Evolutionary conservation across 495 filamentous ascomycete species (phyloP), one percentile per base, ranked within the genome.

Genomic region (Xylaria scruposa): DNA sequence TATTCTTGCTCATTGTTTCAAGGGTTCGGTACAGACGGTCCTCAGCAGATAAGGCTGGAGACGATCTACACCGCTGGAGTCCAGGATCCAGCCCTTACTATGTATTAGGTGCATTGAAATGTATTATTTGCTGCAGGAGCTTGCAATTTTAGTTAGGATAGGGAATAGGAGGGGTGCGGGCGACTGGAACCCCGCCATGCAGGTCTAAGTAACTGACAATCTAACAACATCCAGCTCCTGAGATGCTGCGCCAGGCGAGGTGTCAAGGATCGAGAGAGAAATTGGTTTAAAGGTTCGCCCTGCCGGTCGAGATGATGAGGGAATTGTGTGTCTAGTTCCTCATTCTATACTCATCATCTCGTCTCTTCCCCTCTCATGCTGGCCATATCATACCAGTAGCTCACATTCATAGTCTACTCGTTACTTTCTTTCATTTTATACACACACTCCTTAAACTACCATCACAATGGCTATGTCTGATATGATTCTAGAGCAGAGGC

Each of bases 241-340:
- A 63, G 40, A 58, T 15, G 46, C 42, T 3, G 68, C 24, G n/a
- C 59, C 68, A 64, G 59, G 40, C 61, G 62, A 65, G 26, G 26
- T 24, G 69, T 46, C 69, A 31, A 66, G 61, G 69, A 66, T 66
- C 58, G 58, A 38, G 58, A 15, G 26, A 33, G 46, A 21, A 66
- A 71, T 60, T 71, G 70, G 70, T 67, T 71, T 67, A 66, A 71
- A 71, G 40, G 70, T 58, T 65, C 47, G 62, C 40, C 51, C 70
- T 71, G 49, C 70, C 70, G 40, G 42, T 49, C 54, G 47, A 17
- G 33, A 42, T 42, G 47, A 33, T 8, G 44, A 54, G 56, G 56
- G 59, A 7, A n/a, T 64, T 47, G 8, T 56, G 24, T 44, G 59
- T 63, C 21, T 64, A 33, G 26, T 10, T 56, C 49, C 0, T 70